Conservation (phyloP, 768 basidiomycete species). For the Tylopilus sp. region DNA sequence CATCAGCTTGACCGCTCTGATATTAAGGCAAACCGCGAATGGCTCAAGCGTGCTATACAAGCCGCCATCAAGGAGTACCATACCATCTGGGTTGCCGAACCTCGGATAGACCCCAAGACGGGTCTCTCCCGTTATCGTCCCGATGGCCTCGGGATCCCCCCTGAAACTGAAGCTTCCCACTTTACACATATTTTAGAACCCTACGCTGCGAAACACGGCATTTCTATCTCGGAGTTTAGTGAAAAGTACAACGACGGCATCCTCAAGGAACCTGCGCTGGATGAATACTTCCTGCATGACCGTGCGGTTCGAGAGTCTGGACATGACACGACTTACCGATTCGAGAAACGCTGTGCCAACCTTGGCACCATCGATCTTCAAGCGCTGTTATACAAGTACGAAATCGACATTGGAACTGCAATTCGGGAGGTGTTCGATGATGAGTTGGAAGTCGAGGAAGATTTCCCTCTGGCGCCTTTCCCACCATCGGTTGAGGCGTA, state of each 20-base stretch:
- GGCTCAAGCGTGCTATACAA: constrained; percentile 94
- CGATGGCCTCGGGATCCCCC: constrained; percentile 92
- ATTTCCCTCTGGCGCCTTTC: constrained; percentile 89
- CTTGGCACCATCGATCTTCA: constrained; percentile 96
- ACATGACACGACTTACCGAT: constrained; percentile 94
- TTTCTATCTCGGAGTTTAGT: constrained; percentile 94
- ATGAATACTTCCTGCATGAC: constrained; percentile 98
- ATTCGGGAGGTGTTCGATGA: constrained; percentile 95
- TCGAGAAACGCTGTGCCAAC: constrained; percentile 97
- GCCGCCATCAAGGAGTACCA: constrained; percentile 99
- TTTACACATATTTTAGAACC: constrained; percentile 98
- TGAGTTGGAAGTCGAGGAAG: constrained; percentile 87
- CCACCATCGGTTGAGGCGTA: constrained; percentile 76
- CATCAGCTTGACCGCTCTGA: constrained; percentile 91
- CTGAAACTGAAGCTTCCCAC: constrained; percentile 97
- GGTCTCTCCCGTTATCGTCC: constrained; percentile 94
- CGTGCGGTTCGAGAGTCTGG: constrained; percentile 95
- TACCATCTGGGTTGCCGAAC: constrained; percentile 93
- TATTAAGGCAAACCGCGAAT: constrained; percentile 69
- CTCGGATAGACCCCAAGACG: constrained; percentile 90
- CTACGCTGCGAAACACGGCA: constrained; percentile 85
- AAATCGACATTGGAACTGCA: constrained; percentile 96
- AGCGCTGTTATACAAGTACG: constrained; percentile 96
- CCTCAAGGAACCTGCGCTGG: constrained; percentile 81
- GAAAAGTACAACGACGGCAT: constrained; percentile 89